Percentiles rank a stretch among this genome's conserved stretches.
Evolutionary conservation across 108 stramenopile species (phyloP).

Genomic region (Chaetoceros muelleri): DNA sequence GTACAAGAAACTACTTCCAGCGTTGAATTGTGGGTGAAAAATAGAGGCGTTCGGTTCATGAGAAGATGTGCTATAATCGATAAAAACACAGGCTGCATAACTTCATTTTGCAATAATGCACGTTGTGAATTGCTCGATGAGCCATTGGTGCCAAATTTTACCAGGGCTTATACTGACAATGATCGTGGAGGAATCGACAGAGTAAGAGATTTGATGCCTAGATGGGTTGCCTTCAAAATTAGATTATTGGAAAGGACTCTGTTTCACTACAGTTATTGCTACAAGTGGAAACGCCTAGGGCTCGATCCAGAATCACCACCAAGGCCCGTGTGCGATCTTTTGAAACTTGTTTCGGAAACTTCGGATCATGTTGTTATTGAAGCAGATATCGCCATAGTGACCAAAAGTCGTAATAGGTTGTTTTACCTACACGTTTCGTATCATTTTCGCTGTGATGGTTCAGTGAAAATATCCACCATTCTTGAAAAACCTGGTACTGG

Average conservation of each 20-base stretch:
- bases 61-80: slow-evolving; percentile 6
- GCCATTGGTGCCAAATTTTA: slow-evolving; percentile 34
- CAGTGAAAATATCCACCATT: slow-evolving; percentile 9
- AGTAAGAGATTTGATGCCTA: slow-evolving; percentile 19
- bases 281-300: slow-evolving; percentile 28
- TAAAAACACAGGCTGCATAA: slow-evolving; percentile 24
- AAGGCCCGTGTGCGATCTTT: background rate
- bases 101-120: slow-evolving; percentile 3
- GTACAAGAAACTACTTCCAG: background rate
- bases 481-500: slow-evolving; percentile 7
- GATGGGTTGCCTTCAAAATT: background rate
- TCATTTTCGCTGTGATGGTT: slow-evolving; percentile 14
- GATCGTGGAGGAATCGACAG: slow-evolving; percentile 60
- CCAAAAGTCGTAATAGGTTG: background rate
- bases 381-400: background rate
- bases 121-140: slow-evolving; percentile 11
- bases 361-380: background rate
- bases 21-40: background rate
- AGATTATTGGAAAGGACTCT: slow-evolving; percentile 4
- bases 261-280: slow-evolving; percentile 8
- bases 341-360: background rate
- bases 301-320: slow-evolving; percentile 26
- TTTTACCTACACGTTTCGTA: slow-evolving; percentile 9
- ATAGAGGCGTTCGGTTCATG: background rate
- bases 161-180: slow-evolving; percentile 75